Conservation (phyloP, 345 rosid species). For the Theobroma cacao region DNA sequence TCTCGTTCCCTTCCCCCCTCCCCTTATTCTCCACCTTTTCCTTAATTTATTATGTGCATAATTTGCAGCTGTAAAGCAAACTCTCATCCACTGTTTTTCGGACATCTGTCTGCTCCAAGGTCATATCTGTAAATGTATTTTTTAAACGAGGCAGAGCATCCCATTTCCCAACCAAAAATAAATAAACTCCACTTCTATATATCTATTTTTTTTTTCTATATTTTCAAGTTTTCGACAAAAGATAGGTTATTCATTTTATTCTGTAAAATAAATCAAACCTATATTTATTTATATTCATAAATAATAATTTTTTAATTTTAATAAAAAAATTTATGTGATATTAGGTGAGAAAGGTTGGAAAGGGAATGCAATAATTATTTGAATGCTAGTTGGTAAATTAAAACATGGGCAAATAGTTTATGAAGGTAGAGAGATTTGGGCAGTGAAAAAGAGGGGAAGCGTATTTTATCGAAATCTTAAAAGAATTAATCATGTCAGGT, state of each 20-base stretch:
- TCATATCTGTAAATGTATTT: neutral
- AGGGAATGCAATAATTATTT: neutral
- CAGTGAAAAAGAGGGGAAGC: conserved; percentile 55
- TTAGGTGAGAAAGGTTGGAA: no score
- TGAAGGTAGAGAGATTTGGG: conserved; percentile 40
- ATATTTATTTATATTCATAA: no score
- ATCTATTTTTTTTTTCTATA: no score
- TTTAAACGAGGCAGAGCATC: no score
- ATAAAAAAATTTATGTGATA: no score
- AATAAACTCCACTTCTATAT: no score
- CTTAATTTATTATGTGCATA: neutral
- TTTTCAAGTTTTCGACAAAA: no score
- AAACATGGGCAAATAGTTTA: conserved; percentile 18
- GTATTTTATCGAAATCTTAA: conserved; percentile 36
- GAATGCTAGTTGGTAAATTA: neutral
- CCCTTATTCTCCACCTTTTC: neutral
- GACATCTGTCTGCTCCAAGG: conserved; percentile 4
- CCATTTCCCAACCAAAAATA: no score
- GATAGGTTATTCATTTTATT: no score
- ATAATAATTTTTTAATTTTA: no score
- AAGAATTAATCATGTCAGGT: conserved; percentile 13
- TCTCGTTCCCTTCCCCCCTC: neutral
- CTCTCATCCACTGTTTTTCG: neutral
- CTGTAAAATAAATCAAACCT: no score
- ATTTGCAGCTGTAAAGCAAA: conserved; percentile 28